Base-by-base conservation (phyloP, 306 rosid genomes). In the Potentilla sterilis region DNA sequence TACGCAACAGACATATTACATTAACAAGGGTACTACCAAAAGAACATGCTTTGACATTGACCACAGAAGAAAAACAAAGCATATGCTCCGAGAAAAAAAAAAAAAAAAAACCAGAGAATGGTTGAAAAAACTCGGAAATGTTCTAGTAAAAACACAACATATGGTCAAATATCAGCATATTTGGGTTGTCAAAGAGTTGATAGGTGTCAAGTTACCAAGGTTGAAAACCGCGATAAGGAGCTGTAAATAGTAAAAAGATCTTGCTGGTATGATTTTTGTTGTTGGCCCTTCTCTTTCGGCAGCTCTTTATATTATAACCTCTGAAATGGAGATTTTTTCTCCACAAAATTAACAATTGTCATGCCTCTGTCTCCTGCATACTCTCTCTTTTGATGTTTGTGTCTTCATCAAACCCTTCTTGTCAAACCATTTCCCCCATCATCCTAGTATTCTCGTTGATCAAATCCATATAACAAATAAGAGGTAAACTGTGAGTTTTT, bases 251-350 rank as follows among this genome's bases (percentile, higher is more conserved):
- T 74, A 61, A 74, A 74, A 74, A 18, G n/a, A 44, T 74, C 77
- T 61, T 61, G 77, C 66, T 58, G 41, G 34, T 9, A 58, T 52
- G 43, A 14, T 8, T 2, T 58, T 74, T 41, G 59, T 44, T 35
- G 77, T 74, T 61, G 35, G 22, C 77, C 77, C 69, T 61, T 61
- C 59, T 74, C 69, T 43, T 74, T 74, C 77, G 77, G 59, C 59
- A 14, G 44, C 59, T 54, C 21, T 42, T 32, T 61, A 43, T 70
- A 44, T 61, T 74, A 44, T 6, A 74, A 66, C 77, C 77, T 74
- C 70, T 74, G 22, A 42, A 44, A 74, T 10, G 28, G 77, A 59
- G 70, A 12, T 6, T 16, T 59, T 28, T 44, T 74, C 70, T 74
- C 77, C 59, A 43, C 77, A 46, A 32, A 74, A 74, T 16, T 58